Evolutionary conservation across 2,329 filamentous ascomycete genomes (phyloP), one percentile per base, ranked within the genome.

Genomic region (Xylariaceae sp.): DNA sequence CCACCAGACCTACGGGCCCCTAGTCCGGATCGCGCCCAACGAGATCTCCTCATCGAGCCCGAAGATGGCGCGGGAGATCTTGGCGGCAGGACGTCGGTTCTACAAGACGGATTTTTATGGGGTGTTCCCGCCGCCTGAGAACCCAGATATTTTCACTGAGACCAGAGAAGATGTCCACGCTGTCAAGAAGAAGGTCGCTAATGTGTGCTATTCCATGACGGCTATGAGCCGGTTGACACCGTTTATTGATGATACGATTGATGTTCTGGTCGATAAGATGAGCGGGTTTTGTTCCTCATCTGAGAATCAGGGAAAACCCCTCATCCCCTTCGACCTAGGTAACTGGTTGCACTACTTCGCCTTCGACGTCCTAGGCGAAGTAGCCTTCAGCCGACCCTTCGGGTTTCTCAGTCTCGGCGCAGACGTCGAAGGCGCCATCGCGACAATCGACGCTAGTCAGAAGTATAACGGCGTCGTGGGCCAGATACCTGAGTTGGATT

Each of bases 81-180:
- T 77, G 22, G 67, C 67, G 36, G 73, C 73, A 1, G 75, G 75
- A 6, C 75, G 74, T 58, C 67, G 71, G 17, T 76, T 76, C 61
- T 68, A 71, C 63, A 77, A 77, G 65, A 76, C 74, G 3, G 62
- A 68, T 45, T 77, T 77, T 51, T 77, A 77, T 55, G 64, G 59
- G 32, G 75, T 79, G 6, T 79, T 79, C 55, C 75, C 75, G 22
- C 76, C 76, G 3, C 70, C 73, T 0, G 74, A 77, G 61, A 77
- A 79, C 62, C 75, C 76, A 5, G 76, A 79, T 48, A 78, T 79
- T 57, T 79, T 79, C 62, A 79, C 76, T 33, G 76, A 79, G 58
- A 71, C 67, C 14, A 66, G 74, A 42, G 75, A 79, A 60, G 66
- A 71, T 6, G 71, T 75, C n/a, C 76, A 80, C 57, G 74, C 74